Evolutionary conservation across 2,329 filamentous ascomycete species (phyloP), one percentile per base, ranked within the genome.

Genomic region (Amauroascus niger): DNA sequence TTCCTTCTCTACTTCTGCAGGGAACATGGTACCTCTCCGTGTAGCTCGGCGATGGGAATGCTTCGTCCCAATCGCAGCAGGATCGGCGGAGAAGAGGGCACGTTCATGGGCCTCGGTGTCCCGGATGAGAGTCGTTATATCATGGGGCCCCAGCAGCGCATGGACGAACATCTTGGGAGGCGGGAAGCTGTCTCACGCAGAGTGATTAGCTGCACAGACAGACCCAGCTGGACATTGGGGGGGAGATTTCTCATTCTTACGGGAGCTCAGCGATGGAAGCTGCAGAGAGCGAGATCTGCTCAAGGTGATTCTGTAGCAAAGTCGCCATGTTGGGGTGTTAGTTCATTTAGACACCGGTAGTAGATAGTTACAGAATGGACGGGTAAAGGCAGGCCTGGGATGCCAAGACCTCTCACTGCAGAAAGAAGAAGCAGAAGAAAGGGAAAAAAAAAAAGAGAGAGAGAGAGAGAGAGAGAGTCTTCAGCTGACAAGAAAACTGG

Each of bases 61-160:
- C 20, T 51, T 51, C 49, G 24, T 35, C 61, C 67, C 76, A 68
- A 65, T 74, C 58, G 64, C 2, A 0, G 86, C 81, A 0, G 87
- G 82, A 0, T 91, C 89, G 0, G 95, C 84, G 35, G 91, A 94
- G 74, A 97, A 98, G 16, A 98, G 81, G 6, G 91, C 91, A 64
- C 90, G 86, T 69, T 98, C 93, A 72, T 97, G 91, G 20, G 86
- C 74, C 70, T 98, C 93, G 2, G 91, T 96, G 68, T 98, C 93
- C 57, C 93, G 87, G 64, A 98, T 96, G 46, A 98, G 76, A 11
- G 87, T 81, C 3, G 93, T 97, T 62, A 98, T 97, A 69, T 98
- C 93, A 69, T 90, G 84, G 60, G 83, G 83, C 54, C 85, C 83
- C 47, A 97, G 82, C 37, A 98, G 79, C 32, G 93, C 89, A 68